Conservation (phyloP, 805 yeast genomes). For the Saturnispora ahearnii region DNA sequence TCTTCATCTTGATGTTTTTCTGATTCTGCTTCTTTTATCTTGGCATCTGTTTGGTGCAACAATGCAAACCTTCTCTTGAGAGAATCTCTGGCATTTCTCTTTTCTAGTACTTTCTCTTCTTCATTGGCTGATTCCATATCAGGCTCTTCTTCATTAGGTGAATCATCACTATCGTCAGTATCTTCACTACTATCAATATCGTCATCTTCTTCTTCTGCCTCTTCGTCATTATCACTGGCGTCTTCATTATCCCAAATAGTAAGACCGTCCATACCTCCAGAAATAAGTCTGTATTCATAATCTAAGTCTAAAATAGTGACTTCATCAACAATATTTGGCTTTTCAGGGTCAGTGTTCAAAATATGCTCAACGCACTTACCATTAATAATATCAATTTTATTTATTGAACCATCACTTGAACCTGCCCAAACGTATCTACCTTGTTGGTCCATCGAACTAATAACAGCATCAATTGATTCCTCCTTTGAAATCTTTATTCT, state of each 20-base stretch:
- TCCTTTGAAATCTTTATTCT: constrained; percentile 56
- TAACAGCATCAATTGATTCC: constrained; percentile 63
- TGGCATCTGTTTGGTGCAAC: background rate
- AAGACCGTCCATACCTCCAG: constrained; percentile 76
- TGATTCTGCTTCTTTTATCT: background rate
- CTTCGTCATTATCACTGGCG: constrained; percentile 11
- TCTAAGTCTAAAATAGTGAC: constrained; percentile 73
- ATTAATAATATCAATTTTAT: constrained; percentile 53
- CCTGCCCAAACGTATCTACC: constrained; percentile 66
- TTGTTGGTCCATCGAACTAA: constrained; percentile 46
- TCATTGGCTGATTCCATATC: background rate
- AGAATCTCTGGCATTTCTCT: background rate
- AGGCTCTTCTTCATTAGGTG: background rate
- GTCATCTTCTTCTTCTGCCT: constrained; percentile 9
- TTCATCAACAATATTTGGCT: constrained; percentile 61
- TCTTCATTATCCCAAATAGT: constrained; percentile 59
- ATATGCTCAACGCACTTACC: constrained; percentile 61
- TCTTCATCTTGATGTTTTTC: background rate
- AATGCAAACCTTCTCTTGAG: background rate
- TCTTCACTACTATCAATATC: constrained; percentile 10
- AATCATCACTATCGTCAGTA: constrained; percentile 7
- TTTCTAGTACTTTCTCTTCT: background rate
- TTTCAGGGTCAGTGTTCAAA: constrained; percentile 62
- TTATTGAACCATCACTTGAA: constrained; percentile 64
- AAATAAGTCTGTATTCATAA: constrained; percentile 64